A percentile compares a stretch with the other conserved stretches of the same genome.
phyloP scores from a whole-genome alignment of 768 basidiomycete species.

The Amanita jacksonii region DNA sequence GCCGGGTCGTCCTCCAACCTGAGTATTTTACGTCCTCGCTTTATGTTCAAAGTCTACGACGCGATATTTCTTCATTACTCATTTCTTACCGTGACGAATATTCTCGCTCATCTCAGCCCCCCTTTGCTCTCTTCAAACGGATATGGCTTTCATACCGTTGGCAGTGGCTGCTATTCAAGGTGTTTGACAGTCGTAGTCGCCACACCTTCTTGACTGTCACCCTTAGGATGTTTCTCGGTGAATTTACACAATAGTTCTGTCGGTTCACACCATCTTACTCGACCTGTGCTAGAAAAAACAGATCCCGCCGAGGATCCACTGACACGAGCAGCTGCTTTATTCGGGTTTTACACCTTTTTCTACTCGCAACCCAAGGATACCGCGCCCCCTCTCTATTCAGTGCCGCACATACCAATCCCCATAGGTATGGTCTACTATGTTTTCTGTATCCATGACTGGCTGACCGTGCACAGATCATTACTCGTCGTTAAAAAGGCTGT shows the following conservation, averaged over 20 bases:
- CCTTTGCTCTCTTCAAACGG: slow-evolving; percentile 63
- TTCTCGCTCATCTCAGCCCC: slow-evolving; percentile 24
- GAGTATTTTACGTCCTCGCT: slow-evolving; percentile 71
- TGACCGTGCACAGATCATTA: slow-evolving; percentile 41
- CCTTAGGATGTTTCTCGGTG: slow-evolving; percentile 60
- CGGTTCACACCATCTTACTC: not conserved
- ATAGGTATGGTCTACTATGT: slow-evolving; percentile 32
- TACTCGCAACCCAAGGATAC: slow-evolving; percentile 53
- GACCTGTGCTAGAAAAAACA: slow-evolving; percentile 38
- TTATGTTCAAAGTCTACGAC: slow-evolving; percentile 54
- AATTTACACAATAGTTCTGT: too few relatives aligned
- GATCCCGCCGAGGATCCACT: slow-evolving; percentile 40
- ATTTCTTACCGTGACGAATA: slow-evolving; percentile 44
- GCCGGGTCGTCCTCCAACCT: slow-evolving; percentile 60
- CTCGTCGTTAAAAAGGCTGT: slow-evolving; percentile 36
- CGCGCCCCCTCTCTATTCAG: slow-evolving; percentile 37
- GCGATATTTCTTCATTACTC: slow-evolving; percentile 51
- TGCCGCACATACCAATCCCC: slow-evolving; percentile 52
- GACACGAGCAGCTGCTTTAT: slow-evolving; percentile 50
- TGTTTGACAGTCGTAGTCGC: slow-evolving; percentile 58
- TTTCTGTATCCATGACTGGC: not conserved
- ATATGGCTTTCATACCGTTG: slow-evolving; percentile 64
- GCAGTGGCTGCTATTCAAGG: slow-evolving; percentile 68
- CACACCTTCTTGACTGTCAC: slow-evolving; percentile 52
- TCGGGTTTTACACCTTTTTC: slow-evolving; percentile 63